Evolutionary conservation across 1,139 yeast genomes (phyloP), one percentile per base, ranked within the genome.

Genomic region (Candida pseudoviswanathii): DNA sequence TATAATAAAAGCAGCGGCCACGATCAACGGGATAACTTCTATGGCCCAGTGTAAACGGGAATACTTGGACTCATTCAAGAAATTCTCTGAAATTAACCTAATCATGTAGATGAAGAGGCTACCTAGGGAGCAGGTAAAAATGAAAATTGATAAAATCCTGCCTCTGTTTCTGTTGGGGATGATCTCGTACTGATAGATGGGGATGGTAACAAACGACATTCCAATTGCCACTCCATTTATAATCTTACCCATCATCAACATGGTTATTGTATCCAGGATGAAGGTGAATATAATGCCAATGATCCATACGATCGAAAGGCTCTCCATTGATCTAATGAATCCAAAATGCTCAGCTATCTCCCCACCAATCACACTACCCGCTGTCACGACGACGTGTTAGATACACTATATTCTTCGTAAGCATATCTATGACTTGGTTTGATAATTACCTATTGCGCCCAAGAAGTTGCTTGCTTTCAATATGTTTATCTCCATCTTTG

Each of bases 161-260:
- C 73, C 75, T 38, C 58, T 57, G 42, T 54, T 58, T 10, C 55
- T 49, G 0, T 43, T 29, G 2, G 71, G 70, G 30, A 68, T 58
- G 1, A 67, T 58, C 47, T 72, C 77, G 8, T 65, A 57, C 2
- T 67, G 57, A 51, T 73, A 73, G 2, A 69, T 60, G 0, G 76
- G 75, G 2, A 68, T 57, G n/a, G 66, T 49, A 11, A 67, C 62
- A 11, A 68, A 59, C 7, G 67, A 58, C 33, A 69, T 53, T 2
- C 78, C 78, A 44, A 70, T 55, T 5, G 71, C 56, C 2, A 64
- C 26, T 0, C 78, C 78, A 50, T 68, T 71, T 11, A 66, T 46
- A 2, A 66, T 51, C 32, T 70, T 57, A 24, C 71, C 73, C 9
- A 66, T 41, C 2, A 70, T 64, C 4, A 71, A 54, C 36, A 68